These are phyloP conservation scores for Boletus sensibilis DNA, from an alignment of 768 basidiomycete species.

Conservation along the genomic window DNA sequence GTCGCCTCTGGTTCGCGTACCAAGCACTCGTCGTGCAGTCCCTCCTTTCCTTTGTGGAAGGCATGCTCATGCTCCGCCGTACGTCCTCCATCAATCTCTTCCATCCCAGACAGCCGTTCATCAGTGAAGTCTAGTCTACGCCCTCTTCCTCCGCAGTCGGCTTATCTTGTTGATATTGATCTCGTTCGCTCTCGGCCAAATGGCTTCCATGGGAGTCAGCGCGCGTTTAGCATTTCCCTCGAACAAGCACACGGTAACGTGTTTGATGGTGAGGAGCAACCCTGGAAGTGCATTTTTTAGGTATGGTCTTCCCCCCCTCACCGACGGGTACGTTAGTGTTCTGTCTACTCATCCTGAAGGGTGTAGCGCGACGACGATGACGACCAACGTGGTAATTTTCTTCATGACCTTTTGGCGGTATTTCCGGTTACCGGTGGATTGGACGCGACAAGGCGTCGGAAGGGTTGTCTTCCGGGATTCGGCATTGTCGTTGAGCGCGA, in stretches of 20 bases:
- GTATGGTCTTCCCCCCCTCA: conserved; percentile 1
- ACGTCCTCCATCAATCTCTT: background rate
- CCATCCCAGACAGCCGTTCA: background rate
- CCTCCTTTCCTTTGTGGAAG: conserved; percentile 13
- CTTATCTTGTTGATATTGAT: conserved; percentile 11
- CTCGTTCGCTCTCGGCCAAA: conserved; percentile 6
- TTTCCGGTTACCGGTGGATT: conserved; percentile 8
- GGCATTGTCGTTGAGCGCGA: background rate
- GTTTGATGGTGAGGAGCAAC: conserved; percentile 13
- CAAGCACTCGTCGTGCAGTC: conserved; percentile 15
- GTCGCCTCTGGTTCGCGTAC: conserved; percentile 18
- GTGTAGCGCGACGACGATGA: conserved; percentile 20
- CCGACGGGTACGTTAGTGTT: background rate
- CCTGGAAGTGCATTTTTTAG: conserved; percentile 19
- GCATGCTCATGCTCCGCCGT: conserved; percentile 20
- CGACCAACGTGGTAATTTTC: conserved; percentile 8
- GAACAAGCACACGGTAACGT: conserved; percentile 13
- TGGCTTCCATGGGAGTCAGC: conserved; percentile 19
- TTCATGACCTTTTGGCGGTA: conserved; percentile 23
- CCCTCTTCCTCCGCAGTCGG: conserved; percentile 12
- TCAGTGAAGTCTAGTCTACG: conserved; percentile 13
- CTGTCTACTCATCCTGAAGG: background rate
- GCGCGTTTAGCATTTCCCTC: conserved; percentile 10
- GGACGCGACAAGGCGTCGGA: conserved; percentile 3
- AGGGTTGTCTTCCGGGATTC: conserved; percentile 21